Base-by-base conservation (phyloP, 176 grass and related monocot genomes). In the Avena sativa region DNA sequence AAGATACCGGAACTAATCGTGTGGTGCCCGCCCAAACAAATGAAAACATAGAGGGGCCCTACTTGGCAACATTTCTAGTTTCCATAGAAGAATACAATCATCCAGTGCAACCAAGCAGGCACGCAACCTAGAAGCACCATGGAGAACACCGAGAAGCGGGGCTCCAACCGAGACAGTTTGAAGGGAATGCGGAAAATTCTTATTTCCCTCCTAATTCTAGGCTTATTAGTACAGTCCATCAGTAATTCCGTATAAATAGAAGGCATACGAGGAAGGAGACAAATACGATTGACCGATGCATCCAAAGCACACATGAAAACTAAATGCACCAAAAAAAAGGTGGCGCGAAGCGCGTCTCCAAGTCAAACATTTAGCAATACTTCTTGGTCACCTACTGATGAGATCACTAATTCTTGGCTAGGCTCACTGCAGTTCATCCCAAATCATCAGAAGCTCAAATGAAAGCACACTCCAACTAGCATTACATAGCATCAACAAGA, bases 351-450 rank as follows among this genome's bases (percentile, higher is more conserved):
- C 4, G 17, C 12, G 21, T 63, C 40, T 71, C 52, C n/a, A 46
- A 34, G 26, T 36, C 56, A 79, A 80, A 4, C 59, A 87, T 50
- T 81, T 25, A 76, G 65, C 69, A 28, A 65, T 11, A 69, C 12
- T 38, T 47, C 14, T 43, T 58, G 12, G 34, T 25, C 58, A 72
- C 19, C 49, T 75, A 65, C 72, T 20, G 19, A 74, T 15, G 19
- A 74, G 28, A 84, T 4, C 40, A 5, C 52, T 55, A 14, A 65
- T 51, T 79, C 2, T 58, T 57, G 30, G 32, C 17, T 58, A 73
- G 30, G 53, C 17, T n/a, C 19, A 9, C 20, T 32, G 30, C 2
- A 17, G 38, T 60, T 50, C 25, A 85, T n/a, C 23, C 30, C 16
- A 73, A 50, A 23, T 14, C 8, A 87, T 73, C 28, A 70, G 2